phyloP scores from a whole-genome alignment of 768 basidiomycete species.

The Galerina marginata region DNA sequence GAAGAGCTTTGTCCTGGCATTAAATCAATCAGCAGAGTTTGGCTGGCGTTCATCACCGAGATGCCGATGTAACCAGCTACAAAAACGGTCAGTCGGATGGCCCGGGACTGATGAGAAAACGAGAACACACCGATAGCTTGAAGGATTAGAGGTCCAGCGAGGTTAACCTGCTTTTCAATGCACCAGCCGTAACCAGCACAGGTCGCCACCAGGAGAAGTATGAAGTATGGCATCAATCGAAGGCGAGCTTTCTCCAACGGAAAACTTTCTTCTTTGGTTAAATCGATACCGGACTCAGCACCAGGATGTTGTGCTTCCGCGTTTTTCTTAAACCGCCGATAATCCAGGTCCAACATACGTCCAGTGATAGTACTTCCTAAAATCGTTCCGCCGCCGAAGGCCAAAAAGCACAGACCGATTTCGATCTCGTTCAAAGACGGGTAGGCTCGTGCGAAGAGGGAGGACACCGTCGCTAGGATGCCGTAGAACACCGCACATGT shows the following conservation, averaged over 20 bases:
- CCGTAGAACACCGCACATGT: conserved; percentile 63
- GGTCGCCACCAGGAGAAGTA: conserved; percentile 43
- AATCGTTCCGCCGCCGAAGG: conserved; percentile 74
- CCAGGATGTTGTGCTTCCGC: conserved; percentile 19
- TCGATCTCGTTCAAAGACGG: conserved; percentile 63
- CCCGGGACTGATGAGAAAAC: background rate
- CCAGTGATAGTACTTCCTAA: conserved; percentile 66
- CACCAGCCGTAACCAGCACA: conserved; percentile 69
- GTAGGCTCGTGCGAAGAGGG: conserved; percentile 63
- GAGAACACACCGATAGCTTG: conserved; percentile 37
- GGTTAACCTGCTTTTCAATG: conserved; percentile 49
- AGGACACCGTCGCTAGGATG: conserved; percentile 64
- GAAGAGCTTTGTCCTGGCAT: conserved; percentile 67
- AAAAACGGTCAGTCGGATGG: background rate
- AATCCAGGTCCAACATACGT: conserved; percentile 70
- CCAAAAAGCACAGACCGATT: conserved; percentile 80
- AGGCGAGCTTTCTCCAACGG: conserved; percentile 68
- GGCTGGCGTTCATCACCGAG: conserved; percentile 57
- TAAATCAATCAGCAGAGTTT: conserved; percentile 72
- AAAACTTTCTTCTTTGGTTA: conserved; percentile 44
- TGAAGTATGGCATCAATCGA: conserved; percentile 47
- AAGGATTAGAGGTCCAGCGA: conserved; percentile 62
- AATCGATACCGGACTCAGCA: conserved; percentile 10
- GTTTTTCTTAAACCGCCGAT: conserved; percentile 44
- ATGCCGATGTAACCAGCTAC: conserved; percentile 57